phyloP scores from a whole-genome alignment of 164 flowering plant species.

The Vitis riparia region DNA sequence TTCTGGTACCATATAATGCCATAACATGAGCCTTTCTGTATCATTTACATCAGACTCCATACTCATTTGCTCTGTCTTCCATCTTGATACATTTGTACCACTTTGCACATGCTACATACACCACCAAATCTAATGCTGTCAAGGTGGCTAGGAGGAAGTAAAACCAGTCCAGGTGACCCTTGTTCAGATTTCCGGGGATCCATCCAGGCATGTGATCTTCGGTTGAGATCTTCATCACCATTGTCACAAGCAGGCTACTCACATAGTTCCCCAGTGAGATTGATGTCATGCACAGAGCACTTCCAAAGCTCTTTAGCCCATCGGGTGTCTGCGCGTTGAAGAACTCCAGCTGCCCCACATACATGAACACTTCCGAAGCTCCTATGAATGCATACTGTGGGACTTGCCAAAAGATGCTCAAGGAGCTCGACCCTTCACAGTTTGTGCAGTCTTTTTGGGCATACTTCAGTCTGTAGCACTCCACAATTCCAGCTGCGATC shows the following conservation, averaged over 20 bases:
- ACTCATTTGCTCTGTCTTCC: constrained; percentile 29
- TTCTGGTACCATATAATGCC: constrained; percentile 1
- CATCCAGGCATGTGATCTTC: constrained; percentile 74
- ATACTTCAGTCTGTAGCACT: constrained; percentile 65
- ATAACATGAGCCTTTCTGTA: not conserved
- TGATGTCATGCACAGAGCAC: constrained; percentile 94
- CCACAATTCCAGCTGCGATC: constrained; percentile 82
- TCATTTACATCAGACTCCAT: constrained; percentile 16
- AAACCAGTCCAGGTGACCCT: constrained; percentile 85
- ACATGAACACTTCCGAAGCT: constrained; percentile 95
- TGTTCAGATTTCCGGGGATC: constrained; percentile 91
- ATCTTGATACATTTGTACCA: constrained; percentile 71
- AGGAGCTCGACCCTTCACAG: constrained; percentile 71
- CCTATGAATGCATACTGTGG: constrained; percentile 86
- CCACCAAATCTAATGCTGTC: constrained; percentile 53
- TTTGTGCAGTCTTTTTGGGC: constrained; percentile 46
- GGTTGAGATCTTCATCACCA: constrained; percentile 79
- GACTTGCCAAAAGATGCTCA: constrained; percentile 91
- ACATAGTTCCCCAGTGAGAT: constrained; percentile 89
- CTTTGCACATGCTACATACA: constrained; percentile 65
- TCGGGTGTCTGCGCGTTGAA: constrained; percentile 90
- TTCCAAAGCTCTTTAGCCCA: constrained; percentile 89
- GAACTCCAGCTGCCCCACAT: constrained; percentile 89
- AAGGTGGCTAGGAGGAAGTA: constrained; percentile 78
- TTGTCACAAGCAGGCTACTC: constrained; percentile 72